Evolutionary conservation across 2,329 filamentous ascomycete genomes (phyloP).

Genomic region (Ambrosiella cleistominuta): DNA sequence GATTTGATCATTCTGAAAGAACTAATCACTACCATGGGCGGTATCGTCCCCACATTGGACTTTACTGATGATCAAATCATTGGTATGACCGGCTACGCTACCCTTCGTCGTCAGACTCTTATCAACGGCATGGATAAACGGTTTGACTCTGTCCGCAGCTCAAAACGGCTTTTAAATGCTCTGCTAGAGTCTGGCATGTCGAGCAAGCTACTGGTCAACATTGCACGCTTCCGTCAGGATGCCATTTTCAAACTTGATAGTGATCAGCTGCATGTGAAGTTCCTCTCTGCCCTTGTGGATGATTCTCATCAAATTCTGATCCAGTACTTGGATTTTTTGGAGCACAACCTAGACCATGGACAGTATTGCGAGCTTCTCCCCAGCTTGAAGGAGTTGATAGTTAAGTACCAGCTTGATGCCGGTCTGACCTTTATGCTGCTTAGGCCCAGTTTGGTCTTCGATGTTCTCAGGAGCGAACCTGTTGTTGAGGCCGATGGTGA

Average conservation of each 20-base stretch:
- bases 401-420: slow-evolving; percentile 62
- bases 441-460: slow-evolving; percentile 53
- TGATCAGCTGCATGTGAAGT: slow-evolving; percentile 66
- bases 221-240: slow-evolving; percentile 79
- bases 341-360: slow-evolving; percentile 55
- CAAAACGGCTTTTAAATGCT: slow-evolving; percentile 62
- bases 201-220: slow-evolving; percentile 68
- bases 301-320: slow-evolving; percentile 72
- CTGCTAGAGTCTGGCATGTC: slow-evolving; percentile 63
- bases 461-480: slow-evolving; percentile 24
- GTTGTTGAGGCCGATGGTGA: slow-evolving; percentile 2
- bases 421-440: slow-evolving; percentile 73
- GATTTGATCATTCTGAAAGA: slow-evolving; percentile 86
- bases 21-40: slow-evolving; percentile 81
- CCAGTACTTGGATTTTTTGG: slow-evolving; percentile 79
- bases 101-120: slow-evolving; percentile 64
- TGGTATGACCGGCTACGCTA: slow-evolving; percentile 73
- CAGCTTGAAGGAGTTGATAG: slow-evolving; percentile 53
- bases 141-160: slow-evolving; percentile 55
- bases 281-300: slow-evolving; percentile 73
- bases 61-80: slow-evolving; percentile 78
- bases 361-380: slow-evolving; percentile 70
- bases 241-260: slow-evolving; percentile 62
- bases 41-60: slow-evolving; percentile 69
- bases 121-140: slow-evolving; percentile 67